These are phyloP conservation scores for Penicillium concentricum DNA, from an alignment of 2,329 filamentous ascomycete genomes.

Conservation along the genomic window DNA sequence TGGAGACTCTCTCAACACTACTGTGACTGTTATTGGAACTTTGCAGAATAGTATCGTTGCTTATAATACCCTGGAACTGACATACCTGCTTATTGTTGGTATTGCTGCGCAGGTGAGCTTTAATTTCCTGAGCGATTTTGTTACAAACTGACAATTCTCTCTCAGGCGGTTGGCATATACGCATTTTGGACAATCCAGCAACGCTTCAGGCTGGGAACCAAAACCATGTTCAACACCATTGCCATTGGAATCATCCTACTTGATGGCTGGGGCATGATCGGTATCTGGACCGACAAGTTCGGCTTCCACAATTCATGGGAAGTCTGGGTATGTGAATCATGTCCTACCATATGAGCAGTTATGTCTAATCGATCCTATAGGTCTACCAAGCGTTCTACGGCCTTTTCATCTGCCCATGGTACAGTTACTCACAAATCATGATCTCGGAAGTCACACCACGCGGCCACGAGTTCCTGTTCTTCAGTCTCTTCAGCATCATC, in stretches of 20 bases:
- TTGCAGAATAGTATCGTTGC: slow-evolving; percentile 64
- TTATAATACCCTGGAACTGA: slow-evolving; percentile 64
- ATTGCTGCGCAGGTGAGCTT: slow-evolving; percentile 59
- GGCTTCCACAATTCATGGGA: slow-evolving; percentile 57
- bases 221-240: slow-evolving; percentile 67
- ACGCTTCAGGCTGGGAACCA: slow-evolving; percentile 59
- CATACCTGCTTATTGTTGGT: slow-evolving; percentile 66
- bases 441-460: slow-evolving; percentile 68
- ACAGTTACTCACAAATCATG: slow-evolving; percentile 69
- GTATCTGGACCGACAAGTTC: slow-evolving; percentile 55
- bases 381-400: slow-evolving; percentile 59
- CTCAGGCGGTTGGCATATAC: slow-evolving; percentile 56
- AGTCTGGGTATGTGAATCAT: slow-evolving; percentile 43
- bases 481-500: slow-evolving; percentile 66
- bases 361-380: slow-evolving; percentile 12
- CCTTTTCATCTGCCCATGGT: slow-evolving; percentile 67
- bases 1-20: slow-evolving; percentile 69
- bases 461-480: slow-evolving; percentile 70
- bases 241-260: slow-evolving; percentile 62
- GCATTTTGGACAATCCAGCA: slow-evolving; percentile 62
- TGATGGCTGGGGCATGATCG: slow-evolving; percentile 59
- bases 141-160: neutral
- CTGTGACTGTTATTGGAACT: slow-evolving; percentile 65
- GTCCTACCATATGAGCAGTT: neutral
- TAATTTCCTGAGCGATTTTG: no score